Evolutionary conservation across 371 early-diverging fungal species (phyloP).

Genomic region (Mycotypha africana): DNA sequence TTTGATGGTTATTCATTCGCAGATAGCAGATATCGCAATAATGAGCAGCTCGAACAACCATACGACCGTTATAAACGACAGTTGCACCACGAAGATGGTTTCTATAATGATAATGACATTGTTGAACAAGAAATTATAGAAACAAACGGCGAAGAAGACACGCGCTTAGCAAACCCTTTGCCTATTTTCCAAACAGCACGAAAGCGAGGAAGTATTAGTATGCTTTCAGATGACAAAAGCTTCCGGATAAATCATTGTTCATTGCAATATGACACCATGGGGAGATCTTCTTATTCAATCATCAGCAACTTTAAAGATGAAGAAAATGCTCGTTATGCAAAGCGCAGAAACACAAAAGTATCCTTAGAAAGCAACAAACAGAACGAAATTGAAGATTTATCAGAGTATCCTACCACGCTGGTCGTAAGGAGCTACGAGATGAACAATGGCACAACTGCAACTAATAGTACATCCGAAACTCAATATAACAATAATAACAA

Average conservation of each 20-base stretch:
- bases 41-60: slow-evolving; percentile 13
- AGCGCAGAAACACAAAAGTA: slow-evolving; percentile 30
- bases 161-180: no score
- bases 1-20: slow-evolving; percentile 57
- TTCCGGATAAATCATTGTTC: neutral
- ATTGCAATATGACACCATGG: neutral
- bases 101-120: slow-evolving; percentile 1
- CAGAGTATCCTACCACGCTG: no score
- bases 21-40: slow-evolving; percentile 21
- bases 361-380: slow-evolving; percentile 17
- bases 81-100: slow-evolving; percentile 9
- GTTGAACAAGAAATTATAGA: neutral
- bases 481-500: no score
- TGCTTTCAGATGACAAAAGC: slow-evolving; percentile 38
- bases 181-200: slow-evolving; percentile 16
- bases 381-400: no score
- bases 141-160: slow-evolving; percentile 9
- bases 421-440: no score
- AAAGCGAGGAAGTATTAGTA: slow-evolving; percentile 41
- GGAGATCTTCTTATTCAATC: neutral
- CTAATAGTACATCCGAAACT: no score
- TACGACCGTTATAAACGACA: slow-evolving; percentile 1
- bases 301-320: slow-evolving; percentile 16
- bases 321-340: slow-evolving; percentile 26
- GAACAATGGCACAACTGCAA: no score